Conservation (phyloP, 2,329 filamentous ascomycete species). For the Akanthomyces uredinophilus region DNA sequence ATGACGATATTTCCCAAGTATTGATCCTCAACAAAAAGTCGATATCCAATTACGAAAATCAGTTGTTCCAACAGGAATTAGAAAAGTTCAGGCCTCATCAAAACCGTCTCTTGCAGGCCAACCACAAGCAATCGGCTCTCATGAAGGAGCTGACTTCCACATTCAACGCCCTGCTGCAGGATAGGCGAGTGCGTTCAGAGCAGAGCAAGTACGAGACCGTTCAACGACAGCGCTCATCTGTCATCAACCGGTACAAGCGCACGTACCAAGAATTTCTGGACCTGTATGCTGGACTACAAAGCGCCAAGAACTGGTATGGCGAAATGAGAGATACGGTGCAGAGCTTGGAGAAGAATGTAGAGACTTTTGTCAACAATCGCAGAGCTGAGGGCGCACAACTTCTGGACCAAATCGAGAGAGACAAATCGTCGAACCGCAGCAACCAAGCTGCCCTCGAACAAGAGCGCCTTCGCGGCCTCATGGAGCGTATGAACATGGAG, state of each 20-base stretch:
- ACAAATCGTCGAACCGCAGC: constrained; percentile 56
- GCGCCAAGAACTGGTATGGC: constrained; percentile 87
- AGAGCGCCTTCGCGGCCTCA: constrained; percentile 78
- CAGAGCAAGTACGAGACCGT: constrained; percentile 92
- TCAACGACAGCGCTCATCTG: constrained; percentile 73
- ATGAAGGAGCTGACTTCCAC: constrained; percentile 90
- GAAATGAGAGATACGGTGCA: constrained; percentile 96
- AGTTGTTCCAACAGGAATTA: constrained; percentile 92
- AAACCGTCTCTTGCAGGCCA: constrained; percentile 83
- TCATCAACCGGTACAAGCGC: constrained; percentile 82
- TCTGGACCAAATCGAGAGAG: constrained; percentile 79
- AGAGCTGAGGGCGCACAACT: constrained; percentile 86
- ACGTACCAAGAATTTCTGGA: constrained; percentile 91
- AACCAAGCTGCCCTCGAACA: constrained; percentile 75
- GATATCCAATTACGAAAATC: constrained; percentile 83
- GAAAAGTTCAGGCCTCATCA: constrained; percentile 96
- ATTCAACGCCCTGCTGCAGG: constrained; percentile 84
- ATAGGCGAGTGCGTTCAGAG: constrained; percentile 88
- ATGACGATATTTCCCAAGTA: constrained; percentile 95
- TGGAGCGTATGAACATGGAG: constrained; percentile 96
- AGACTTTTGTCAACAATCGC: constrained; percentile 93
- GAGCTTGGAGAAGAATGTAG: constrained; percentile 90
- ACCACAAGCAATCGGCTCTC: constrained; percentile 87
- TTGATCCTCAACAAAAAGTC: constrained; percentile 97
- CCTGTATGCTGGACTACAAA: constrained; percentile 75